Evolutionary conservation across 306 rosid species (phyloP).

Genomic region (Coriaria nepalensis): DNA sequence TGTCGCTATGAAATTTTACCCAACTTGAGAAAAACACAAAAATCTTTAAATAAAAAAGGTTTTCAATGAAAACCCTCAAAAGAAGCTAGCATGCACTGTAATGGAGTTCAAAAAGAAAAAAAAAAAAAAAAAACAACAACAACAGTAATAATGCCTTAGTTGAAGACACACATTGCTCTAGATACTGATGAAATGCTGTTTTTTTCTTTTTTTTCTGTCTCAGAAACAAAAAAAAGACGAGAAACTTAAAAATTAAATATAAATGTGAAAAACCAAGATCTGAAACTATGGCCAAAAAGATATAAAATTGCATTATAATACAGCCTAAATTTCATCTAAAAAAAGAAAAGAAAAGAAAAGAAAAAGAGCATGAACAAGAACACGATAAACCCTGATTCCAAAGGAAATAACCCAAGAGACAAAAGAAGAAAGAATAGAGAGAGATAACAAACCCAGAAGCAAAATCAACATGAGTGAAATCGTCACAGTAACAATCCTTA

Average conservation of each 20-base stretch:
- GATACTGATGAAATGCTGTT: no score
- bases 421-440: constrained; percentile 9
- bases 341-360: not conserved
- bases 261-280: no score
- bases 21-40: constrained; percentile 11
- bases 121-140: not conserved
- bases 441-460: constrained; percentile 53
- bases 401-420: not conserved
- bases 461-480: constrained; percentile 28
- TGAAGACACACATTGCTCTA: no score
- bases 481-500: constrained; percentile 30
- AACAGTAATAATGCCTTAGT: no score
- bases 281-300: no score
- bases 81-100: constrained; percentile 1
- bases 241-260: no score
- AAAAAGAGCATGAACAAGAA: not conserved
- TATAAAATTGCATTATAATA: no score
- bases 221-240: no score
- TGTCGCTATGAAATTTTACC: constrained; percentile 2
- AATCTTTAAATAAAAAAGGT: not conserved
- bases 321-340: not conserved
- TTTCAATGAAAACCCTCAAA: constrained; percentile 9
- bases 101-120: not conserved
- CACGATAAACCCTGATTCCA: not conserved
- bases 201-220: no score